Evolutionary conservation across 257 asterid genomes (phyloP), one percentile per base, ranked within the genome.

Genomic region (Ilex aquifolium): DNA sequence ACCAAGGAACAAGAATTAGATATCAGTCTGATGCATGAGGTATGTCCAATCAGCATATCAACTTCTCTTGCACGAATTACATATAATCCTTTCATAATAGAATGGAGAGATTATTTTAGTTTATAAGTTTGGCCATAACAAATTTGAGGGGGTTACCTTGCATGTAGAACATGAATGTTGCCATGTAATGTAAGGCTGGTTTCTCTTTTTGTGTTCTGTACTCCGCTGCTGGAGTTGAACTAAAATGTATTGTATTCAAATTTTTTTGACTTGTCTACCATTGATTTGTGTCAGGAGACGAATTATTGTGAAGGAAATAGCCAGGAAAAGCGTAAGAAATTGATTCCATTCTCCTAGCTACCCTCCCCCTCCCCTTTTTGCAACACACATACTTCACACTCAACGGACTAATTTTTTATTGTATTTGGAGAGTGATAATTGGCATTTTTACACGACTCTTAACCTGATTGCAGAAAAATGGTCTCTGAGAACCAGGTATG

Each of bases 401-500:
- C 14, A 7, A 36, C 42, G 8, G 42, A 4, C 8, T 36, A 36
- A 10, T 46, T 14, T 42, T 42, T 3, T 46, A 10, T 10, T 14
- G 0, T 46, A 10, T 46, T 58, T 5, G 29, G 54, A 31, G 31
- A 31, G 17, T 57, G 42, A 21, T 21, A 21, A 21, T 21, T 21
- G 27, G 27, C 14, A 27, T 68, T 44, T 67, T 68, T 10, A 46
- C n/a, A 46, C 51, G 32, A 15, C 55, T 5, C 44, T 30, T 58
- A 30, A 40, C 56, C 51, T 51, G 60, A 66, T 69, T 81, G 74
- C 95, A 88, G 93, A 70, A 66, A 29, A 55, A 10, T 72, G 64
- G 62, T 78, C 95, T 27, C 69, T 62, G 3, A 85, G 91, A 74
- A 77, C 98, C 31, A 80, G 94, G 98, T 91, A 85, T 7, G 74